Base-by-base conservation (phyloP, 192 early-diverging fungal species). In the Coemansia umbellata region DNA sequence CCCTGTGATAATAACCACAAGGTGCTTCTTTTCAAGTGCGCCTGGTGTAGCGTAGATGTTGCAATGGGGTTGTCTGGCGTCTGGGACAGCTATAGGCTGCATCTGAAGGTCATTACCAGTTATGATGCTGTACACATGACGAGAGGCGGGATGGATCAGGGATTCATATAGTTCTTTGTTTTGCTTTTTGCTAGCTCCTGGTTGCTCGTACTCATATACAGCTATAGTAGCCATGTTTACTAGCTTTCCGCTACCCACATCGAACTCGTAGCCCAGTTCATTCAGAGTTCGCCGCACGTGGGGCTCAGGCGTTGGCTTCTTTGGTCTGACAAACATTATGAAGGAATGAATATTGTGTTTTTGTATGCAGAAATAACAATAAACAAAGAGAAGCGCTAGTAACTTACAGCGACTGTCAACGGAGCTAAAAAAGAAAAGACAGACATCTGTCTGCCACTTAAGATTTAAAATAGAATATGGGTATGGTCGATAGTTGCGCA, bases 251-350 rank as follows among this genome's bases (percentile, higher is more conserved):
- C 53, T 51, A 7, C 50, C 37, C 8, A 31, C 8, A 37, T 74
- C 63, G 35, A 75, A 60, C 30, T 37, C 30, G 48, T 56, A 75
- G 2, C 72, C 72, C 2, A 75, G 60, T 6, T 75, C 72, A 4
- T 14, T 27, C 1, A 75, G 53, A 24, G 65, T 42, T 13, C 33
- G 36, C 18, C 72, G 60, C 1, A 41, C 42, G 11, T 51, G 52
- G 3, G 24, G 35, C 36, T 60, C 53, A 3, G 60, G 49, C 2
- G 5, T 37, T 0, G 55, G 45, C 39, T 60, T 68, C 21, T 64
- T 57, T 9, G 72, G 72, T 9, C 72, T 53, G 14, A 75, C 57
- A 64, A 75, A 75, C 72, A 75, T 75, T 14, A 13, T 45, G n/a
- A n/a, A n/a, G n/a, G n/a, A n/a, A n/a, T n/a, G n/a, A n/a, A n/a